phyloP scores from a whole-genome alignment of 805 yeast genomes.

The Wickerhamomyces hampshirensis region DNA sequence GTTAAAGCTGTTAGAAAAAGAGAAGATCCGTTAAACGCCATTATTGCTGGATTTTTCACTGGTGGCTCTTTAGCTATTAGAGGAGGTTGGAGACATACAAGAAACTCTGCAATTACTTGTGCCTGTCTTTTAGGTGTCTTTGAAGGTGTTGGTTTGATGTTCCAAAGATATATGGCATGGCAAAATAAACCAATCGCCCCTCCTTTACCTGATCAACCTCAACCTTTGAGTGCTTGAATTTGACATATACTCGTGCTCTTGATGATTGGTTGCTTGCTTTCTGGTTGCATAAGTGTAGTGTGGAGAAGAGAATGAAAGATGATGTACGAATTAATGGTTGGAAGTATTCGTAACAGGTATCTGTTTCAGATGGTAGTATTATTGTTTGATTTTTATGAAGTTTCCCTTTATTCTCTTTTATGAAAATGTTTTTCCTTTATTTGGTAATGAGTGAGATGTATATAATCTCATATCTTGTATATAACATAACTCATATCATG shows the following conservation, averaged over 20 bases:
- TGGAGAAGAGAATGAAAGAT: too few species aligned
- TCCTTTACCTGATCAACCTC: slow-evolving; percentile 42
- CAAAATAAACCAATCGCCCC: slow-evolving; percentile 70
- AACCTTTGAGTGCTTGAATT: slow-evolving; percentile 16
- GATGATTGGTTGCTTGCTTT: too few species aligned
- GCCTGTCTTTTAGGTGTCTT: slow-evolving; percentile 94
- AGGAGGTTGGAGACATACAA: slow-evolving; percentile 97
- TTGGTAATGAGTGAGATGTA: neutral
- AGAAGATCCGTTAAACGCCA: slow-evolving; percentile 98
- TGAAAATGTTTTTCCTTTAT: too few species aligned
- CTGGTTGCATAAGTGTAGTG: too few species aligned
- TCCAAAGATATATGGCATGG: slow-evolving; percentile 85
- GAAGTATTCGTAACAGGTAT: too few species aligned
- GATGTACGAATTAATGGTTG: too few species aligned
- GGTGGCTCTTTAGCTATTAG: slow-evolving; percentile 98
- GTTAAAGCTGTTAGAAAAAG: slow-evolving; percentile 94
- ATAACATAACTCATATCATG: too few species aligned
- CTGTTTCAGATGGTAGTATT: too few species aligned
- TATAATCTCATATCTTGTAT: slow-evolving; percentile 1
- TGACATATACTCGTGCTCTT: neutral
- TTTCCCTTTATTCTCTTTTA: neutral
- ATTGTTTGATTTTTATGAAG: neutral
- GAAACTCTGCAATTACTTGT: slow-evolving; percentile 96
- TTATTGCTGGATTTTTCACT: slow-evolving; percentile 94
- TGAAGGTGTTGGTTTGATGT: slow-evolving; percentile 97